Percentiles rank a stretch among this genome's conserved stretches.
These are phyloP conservation scores for Aureobasidium zeae DNA, from an alignment of 2,329 filamentous ascomycete species.

Conservation along the genomic window DNA sequence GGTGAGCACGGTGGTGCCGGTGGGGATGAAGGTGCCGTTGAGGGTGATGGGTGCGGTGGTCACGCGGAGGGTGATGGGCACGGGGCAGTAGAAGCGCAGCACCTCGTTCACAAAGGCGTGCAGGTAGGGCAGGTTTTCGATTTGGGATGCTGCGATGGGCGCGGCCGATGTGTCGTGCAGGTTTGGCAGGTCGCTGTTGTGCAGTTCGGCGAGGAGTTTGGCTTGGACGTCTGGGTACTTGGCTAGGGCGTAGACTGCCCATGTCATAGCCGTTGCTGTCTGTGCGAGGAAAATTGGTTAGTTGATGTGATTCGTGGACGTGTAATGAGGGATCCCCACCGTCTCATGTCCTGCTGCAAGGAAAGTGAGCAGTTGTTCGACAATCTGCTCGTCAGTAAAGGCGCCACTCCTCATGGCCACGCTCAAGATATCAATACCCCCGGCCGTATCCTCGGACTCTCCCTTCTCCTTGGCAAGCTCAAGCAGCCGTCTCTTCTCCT, in stretches of 20 bases:
- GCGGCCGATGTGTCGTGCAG: not conserved
- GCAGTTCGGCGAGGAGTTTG: slow-evolving; percentile 59
- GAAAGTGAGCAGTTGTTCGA: slow-evolving; percentile 49
- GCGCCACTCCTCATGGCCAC: slow-evolving; percentile 44
- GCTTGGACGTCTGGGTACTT: slow-evolving; percentile 55
- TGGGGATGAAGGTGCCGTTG: slow-evolving; percentile 30
- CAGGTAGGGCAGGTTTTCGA: slow-evolving; percentile 38
- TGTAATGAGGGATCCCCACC: too few species aligned
- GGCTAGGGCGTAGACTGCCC: slow-evolving; percentile 63
- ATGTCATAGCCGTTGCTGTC: slow-evolving; percentile 65
- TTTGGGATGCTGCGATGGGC: slow-evolving; percentile 36
- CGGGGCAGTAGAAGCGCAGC: slow-evolving; percentile 20
- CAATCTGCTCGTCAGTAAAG: slow-evolving; percentile 45
- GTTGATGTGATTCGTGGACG: too few species aligned
- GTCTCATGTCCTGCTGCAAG: slow-evolving; percentile 61
- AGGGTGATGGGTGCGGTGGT: slow-evolving; percentile 19
- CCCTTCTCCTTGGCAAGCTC: slow-evolving; percentile 29
- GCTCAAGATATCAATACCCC: slow-evolving; percentile 34
- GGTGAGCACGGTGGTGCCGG: slow-evolving; percentile 32
- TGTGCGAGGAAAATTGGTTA: not conserved
- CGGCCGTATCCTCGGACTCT: slow-evolving; percentile 21
- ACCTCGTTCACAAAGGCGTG: slow-evolving; percentile 37
- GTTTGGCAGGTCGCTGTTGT: slow-evolving; percentile 38
- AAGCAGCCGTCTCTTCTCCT: slow-evolving; percentile 35
- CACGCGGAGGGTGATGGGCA: slow-evolving; percentile 18